Evolutionary conservation across 2,329 filamentous ascomycete species (phyloP), one percentile per base, ranked within the genome.

Genomic region (Fusarium bulbicola): DNA sequence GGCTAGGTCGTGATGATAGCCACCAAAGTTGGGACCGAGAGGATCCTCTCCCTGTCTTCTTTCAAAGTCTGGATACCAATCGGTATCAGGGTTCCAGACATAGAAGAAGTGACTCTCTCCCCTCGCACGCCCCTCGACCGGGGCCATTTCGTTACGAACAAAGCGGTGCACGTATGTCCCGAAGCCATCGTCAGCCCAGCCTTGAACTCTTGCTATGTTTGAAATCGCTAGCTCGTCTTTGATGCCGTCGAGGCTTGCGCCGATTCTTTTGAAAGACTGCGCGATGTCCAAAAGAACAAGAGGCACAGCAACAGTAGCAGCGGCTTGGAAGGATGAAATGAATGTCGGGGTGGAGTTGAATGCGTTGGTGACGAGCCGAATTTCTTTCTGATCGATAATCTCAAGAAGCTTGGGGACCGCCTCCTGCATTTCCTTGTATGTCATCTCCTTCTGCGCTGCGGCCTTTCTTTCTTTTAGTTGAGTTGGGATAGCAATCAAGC

Each of bases 121-220:
- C 6, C 0, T 6, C 6, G 8, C 0, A 4, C 2, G 8, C n/a
- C n/a, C 18, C 16, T 16, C 32, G 2, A 2, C 2, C 3, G 49
- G n/a, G 2, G 32, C 32, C 49, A 52, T 52, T 15, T 52, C 9
- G 32, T 37, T 52, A 0, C 1, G n/a, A 6, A 37, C 49, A 8
- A 52, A 52, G 0, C 30, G 13, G 18, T 52, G 49, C 0, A 52
- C 49, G 2, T 52, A 37, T 20, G 32, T 36, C 7, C 49, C 49
- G n/a, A 52, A 52, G 18, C 49, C 49, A 9, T 16, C 9, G 0
- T 15, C 49, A 6, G 49, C n/a, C 49, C 49, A 52, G 13, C 49
- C 49, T 26, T 52, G n/a, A 6, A 37, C 49, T 1, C 0, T 52
- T 0, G 49, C 30, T 4, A 52, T 21, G 4, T 52, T 52, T 4